phyloP scores from a whole-genome alignment of 352 stramenopile species.

The Globisporangium iwayamae region DNA sequence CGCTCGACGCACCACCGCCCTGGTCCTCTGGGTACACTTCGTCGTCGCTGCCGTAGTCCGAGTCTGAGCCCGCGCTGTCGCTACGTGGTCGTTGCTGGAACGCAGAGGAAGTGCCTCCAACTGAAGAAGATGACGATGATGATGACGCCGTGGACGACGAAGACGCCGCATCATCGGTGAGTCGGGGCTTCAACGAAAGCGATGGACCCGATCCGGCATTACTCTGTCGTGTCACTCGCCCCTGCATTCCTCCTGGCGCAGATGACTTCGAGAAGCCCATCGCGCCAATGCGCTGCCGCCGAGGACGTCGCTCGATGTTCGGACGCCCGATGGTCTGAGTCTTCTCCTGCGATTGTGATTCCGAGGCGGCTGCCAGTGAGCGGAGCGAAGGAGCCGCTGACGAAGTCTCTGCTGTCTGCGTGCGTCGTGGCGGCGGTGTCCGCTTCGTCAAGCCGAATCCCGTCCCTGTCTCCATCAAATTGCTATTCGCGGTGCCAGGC shows the following conservation, averaged over 20 bases:
- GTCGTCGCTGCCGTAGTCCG: slow-evolving; percentile 50
- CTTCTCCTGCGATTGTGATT: slow-evolving; percentile 13
- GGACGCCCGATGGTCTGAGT: slow-evolving; percentile 1
- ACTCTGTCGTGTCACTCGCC: slow-evolving; percentile 15
- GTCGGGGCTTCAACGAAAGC: slow-evolving; percentile 33
- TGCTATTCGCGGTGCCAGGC: slow-evolving; percentile 14
- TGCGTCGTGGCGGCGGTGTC: slow-evolving; percentile 2
- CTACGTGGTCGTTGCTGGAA: slow-evolving; percentile 31
- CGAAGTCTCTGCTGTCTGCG: neutral
- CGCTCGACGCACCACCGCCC: slow-evolving; percentile 27
- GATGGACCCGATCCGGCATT: slow-evolving; percentile 18
- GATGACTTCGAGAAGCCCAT: slow-evolving; percentile 34
- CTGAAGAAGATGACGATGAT: slow-evolving; percentile 14
- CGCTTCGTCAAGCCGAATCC: slow-evolving; percentile 7
- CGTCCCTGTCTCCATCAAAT: slow-evolving; percentile 8
- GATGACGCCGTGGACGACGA: neutral
- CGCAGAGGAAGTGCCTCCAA: neutral
- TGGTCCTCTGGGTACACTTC: slow-evolving; percentile 64
- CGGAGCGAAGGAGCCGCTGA: neutral
- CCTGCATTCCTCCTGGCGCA: neutral
- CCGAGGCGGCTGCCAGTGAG: slow-evolving; percentile 2
- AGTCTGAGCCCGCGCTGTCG: slow-evolving; percentile 37
- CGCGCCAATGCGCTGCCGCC: slow-evolving; percentile 50
- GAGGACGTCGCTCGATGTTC: slow-evolving; percentile 28
- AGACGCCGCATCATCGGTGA: slow-evolving; percentile 15